Percentiles rank a stretch among this genome's conserved stretches.
Conservation (phyloP, 805 yeast species). For the Wickerhamiella kurtzmanii region DNA sequence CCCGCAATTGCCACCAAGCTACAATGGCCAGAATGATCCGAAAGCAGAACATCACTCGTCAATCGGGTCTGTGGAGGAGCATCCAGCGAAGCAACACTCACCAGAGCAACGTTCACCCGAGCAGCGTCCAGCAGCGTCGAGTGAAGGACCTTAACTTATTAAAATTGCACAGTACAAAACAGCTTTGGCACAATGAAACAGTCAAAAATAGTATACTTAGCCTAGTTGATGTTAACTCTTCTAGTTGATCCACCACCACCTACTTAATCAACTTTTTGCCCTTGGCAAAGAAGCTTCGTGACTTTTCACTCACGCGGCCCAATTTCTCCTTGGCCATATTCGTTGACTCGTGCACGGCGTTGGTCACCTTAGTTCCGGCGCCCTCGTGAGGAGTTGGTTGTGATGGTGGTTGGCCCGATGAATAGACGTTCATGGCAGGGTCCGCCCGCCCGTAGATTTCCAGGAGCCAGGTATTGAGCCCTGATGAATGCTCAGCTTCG, state of each 20-base stretch:
- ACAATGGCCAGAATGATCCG: too few species aligned
- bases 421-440: constrained; percentile 13
- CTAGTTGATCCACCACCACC: too few species aligned
- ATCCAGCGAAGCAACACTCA: too few species aligned
- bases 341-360: constrained; percentile 15
- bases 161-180: too few species aligned
- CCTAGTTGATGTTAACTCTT: too few species aligned
- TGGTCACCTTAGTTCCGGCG: constrained; percentile 20
- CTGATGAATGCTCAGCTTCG: constrained; percentile 25
- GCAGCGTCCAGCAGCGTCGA: too few species aligned
- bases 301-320: constrained; percentile 24
- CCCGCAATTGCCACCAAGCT: neutral
- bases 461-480: constrained; percentile 24
- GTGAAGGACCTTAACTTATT: too few species aligned
- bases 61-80: too few species aligned
- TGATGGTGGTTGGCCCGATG: constrained; percentile 21
- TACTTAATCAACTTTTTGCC: constrained; percentile 5
- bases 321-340: constrained; percentile 21
- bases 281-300: constrained; percentile 24
- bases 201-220: too few species aligned
- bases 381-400: constrained; percentile 13
- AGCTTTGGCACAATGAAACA: too few species aligned
- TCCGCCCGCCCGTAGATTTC: constrained; percentile 11
- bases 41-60: too few species aligned
- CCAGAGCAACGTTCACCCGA: too few species aligned